A percentile compares a stretch with the other conserved stretches of the same genome.
These are phyloP conservation scores for Colletotrichum musae DNA, from an alignment of 2,329 filamentous ascomycete species.

Conservation along the genomic window DNA sequence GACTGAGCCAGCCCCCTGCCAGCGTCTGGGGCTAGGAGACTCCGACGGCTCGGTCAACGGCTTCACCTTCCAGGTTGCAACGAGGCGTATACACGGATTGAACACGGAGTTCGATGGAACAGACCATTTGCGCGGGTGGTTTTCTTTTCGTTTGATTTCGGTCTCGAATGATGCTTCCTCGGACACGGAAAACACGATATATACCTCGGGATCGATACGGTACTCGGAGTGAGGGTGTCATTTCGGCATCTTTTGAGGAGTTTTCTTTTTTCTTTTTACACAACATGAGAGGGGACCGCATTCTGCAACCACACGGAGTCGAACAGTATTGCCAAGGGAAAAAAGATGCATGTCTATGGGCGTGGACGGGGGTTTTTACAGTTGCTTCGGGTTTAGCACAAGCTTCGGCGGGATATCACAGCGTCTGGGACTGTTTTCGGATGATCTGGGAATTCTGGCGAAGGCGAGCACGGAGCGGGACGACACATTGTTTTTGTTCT, in stretches of 20 bases:
- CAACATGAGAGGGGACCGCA: conserved; percentile 38
- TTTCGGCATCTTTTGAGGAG: conserved; percentile 41
- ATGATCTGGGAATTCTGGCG: conserved; percentile 32
- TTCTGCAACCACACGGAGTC: conserved; percentile 40
- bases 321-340: conserved; percentile 38
- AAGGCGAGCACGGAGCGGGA: conserved; percentile 39
- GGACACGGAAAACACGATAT: conserved; percentile 41
- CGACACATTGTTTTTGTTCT: conserved; percentile 24
- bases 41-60: background rate
- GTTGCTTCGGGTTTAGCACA: conserved; percentile 23
- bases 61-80: conserved; percentile 9
- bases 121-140: conserved; percentile 26
- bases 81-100: conserved; percentile 18
- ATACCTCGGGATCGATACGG: conserved; percentile 41
- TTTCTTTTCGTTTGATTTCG: conserved; percentile 36
- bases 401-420: conserved; percentile 31
- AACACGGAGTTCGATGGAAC: conserved; percentile 15
- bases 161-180: conserved; percentile 38
- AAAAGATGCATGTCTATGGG: conserved; percentile 39
- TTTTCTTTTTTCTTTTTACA: conserved; percentile 37
- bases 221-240: conserved; percentile 41
- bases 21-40: conserved; percentile 88
- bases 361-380: conserved; percentile 27
- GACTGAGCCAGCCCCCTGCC: conserved; percentile 83
- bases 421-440: conserved; percentile 34